phyloP scores from a whole-genome alignment of 371 early-diverging fungal genomes.

The Mucor circinelloides region DNA sequence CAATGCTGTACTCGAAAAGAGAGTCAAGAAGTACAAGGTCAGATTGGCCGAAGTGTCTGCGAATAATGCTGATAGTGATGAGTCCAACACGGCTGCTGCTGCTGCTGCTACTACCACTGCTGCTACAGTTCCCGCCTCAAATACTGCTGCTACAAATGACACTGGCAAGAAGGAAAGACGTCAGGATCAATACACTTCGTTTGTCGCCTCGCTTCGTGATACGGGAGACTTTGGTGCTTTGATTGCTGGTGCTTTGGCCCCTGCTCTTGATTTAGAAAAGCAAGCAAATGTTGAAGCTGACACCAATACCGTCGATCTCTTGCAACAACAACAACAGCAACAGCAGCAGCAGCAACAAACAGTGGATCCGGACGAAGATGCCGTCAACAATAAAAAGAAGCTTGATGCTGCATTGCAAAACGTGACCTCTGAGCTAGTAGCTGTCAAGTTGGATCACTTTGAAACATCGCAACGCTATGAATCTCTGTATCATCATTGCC shows the following conservation, averaged over 20 bases:
- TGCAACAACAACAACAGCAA: background rate
- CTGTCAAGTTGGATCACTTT: slow-evolving; percentile 39
- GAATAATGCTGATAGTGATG: background rate
- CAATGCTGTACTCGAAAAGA: slow-evolving; percentile 35
- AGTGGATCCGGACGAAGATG: slow-evolving; percentile 17
- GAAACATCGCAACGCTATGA: slow-evolving; percentile 50
- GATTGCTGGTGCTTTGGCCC: slow-evolving; percentile 41
- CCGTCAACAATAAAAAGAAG: slow-evolving; percentile 2
- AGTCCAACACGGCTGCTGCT: background rate
- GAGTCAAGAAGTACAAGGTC: slow-evolving; percentile 40
- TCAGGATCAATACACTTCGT: slow-evolving; percentile 26
- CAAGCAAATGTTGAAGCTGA: background rate
- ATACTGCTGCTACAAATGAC: background rate
- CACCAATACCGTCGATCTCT: background rate
- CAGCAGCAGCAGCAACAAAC: background rate
- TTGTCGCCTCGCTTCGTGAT: slow-evolving; percentile 44
- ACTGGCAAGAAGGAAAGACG: background rate
- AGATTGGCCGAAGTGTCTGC: slow-evolving; percentile 27
- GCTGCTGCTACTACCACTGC: background rate
- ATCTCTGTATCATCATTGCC: slow-evolving; percentile 38
- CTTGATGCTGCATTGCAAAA: slow-evolving; percentile 23
- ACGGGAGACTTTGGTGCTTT: slow-evolving; percentile 51
- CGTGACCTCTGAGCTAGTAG: slow-evolving; percentile 43
- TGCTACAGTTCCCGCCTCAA: background rate
- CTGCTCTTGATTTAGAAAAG: slow-evolving; percentile 3